These are phyloP conservation scores for Coemansia sp. DNA, from an alignment of 192 early-diverging fungal species.

Conservation along the genomic window DNA sequence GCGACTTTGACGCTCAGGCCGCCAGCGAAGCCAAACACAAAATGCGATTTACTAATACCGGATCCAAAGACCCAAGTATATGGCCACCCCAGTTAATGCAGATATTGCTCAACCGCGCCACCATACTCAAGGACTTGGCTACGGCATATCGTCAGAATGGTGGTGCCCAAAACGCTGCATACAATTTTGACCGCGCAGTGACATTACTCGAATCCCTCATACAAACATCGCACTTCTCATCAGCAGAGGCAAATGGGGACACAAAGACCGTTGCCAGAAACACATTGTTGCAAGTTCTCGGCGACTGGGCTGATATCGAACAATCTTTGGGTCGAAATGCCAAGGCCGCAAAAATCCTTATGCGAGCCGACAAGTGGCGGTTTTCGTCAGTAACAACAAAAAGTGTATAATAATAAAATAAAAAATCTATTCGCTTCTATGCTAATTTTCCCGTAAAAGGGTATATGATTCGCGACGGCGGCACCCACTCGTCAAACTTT, in stretches of 20 bases:
- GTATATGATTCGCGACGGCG: conserved; percentile 42
- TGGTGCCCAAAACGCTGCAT: conserved; percentile 10
- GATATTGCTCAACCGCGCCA: conserved; percentile 11
- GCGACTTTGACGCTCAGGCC: conserved; percentile 5
- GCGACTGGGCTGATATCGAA: conserved; percentile 34
- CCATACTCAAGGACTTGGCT: conserved; percentile 15
- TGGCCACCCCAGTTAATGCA: not conserved
- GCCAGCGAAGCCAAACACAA: not conserved
- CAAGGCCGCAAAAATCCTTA: conserved; percentile 18
- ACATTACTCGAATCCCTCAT: conserved; percentile 10
- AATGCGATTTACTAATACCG: not conserved
- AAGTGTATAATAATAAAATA: not conserved
- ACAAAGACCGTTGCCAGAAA: not conserved
- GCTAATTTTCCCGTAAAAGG: not conserved
- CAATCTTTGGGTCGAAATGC: conserved; percentile 21
- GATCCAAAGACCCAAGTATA: not conserved
- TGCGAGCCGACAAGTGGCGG: conserved; percentile 13
- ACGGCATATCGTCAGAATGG: conserved; percentile 14
- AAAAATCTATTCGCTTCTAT: not conserved
- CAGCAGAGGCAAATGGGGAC: not conserved
- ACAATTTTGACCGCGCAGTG: conserved; percentile 23
- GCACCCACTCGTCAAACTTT: conserved; percentile 48
- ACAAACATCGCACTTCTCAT: not conserved
- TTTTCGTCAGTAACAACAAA: not conserved
- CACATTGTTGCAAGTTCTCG: conserved; percentile 2